Percentiles rank a stretch among this genome's conserved stretches.
These are phyloP conservation scores for Prunus yedoensis DNA, from an alignment of 331 rosid species.

Conservation along the genomic window DNA sequence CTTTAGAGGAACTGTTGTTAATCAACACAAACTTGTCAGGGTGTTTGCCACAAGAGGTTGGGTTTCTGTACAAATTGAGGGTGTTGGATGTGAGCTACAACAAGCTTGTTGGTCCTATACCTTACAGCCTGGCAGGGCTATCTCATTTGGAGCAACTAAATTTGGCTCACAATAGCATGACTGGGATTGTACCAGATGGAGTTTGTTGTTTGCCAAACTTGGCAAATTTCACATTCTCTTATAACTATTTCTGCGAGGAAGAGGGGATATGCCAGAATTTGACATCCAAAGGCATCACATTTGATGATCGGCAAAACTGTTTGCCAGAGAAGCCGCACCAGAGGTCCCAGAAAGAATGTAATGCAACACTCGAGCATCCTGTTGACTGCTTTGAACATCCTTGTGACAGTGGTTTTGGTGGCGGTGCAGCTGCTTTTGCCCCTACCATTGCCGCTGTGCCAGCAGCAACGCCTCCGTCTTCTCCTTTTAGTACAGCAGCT, in stretches of 20 bases:
- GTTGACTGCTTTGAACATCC: conserved; percentile 47
- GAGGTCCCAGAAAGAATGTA: conserved; percentile 64
- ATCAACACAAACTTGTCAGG: conserved; percentile 73
- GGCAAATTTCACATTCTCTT: conserved; percentile 68
- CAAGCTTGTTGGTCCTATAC: conserved; percentile 67
- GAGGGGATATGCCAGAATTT: conserved; percentile 60
- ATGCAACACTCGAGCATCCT: conserved; percentile 50
- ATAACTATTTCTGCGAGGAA: conserved; percentile 88
- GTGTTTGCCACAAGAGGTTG: conserved; percentile 81
- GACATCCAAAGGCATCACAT: conserved; percentile 41
- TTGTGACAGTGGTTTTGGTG: conserved; percentile 15
- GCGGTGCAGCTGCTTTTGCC: conserved; percentile 7
- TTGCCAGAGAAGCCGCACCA: conserved; percentile 69
- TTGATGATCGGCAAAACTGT: conserved; percentile 69
- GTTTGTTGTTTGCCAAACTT: conserved; percentile 70
- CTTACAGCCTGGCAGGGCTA: conserved; percentile 77
- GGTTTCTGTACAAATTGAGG: conserved; percentile 74
- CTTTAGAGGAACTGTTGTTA: conserved; percentile 72
- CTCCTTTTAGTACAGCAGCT: conserved; percentile 17
- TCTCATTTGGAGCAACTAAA: conserved; percentile 76
- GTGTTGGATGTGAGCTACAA: conserved; percentile 79
- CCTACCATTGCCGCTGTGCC: conserved; percentile 27
- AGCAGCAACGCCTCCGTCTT: conserved; percentile 16
- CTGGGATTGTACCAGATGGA: conserved; percentile 61
- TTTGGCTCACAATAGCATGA: conserved; percentile 62